Base-by-base conservation (phyloP, 2,329 filamentous ascomycete species). In the Basipetospora chlamydospora region DNA sequence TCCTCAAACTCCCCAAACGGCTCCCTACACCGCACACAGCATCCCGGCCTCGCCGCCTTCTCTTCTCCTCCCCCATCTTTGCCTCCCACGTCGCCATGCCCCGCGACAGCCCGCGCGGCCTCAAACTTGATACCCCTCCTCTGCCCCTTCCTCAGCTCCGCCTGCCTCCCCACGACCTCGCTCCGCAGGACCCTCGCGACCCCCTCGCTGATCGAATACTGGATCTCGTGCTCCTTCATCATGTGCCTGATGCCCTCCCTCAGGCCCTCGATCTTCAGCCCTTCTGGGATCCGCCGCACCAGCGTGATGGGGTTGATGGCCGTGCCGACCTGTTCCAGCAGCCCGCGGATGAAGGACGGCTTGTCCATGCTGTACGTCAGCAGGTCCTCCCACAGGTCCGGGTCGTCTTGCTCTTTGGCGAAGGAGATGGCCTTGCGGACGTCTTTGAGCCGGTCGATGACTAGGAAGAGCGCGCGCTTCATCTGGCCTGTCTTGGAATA, bases 301-400 rank as follows among this genome's bases (percentile, higher is more conserved):
- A 98, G 72, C 12, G 80, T 81, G 43, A 96, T 88, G 0, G 90
- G 90, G 49, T 96, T 79, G 49, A 98, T 90, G 2, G 85, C 76
- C 1, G 87, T 96, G 25, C 90, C 90, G 2, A 94, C 88, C 59
- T 96, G 85, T 49, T 94, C 85, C 0, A 98, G 72, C 3, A 98
- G 64, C 0, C 83, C 87, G 10, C 84, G 79, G 46, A 98, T 96
- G 59, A 98, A 98, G 28, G 75, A 75, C 1, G 90, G 90, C 51
- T 95, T 94, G 59, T 95, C 86, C 90, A 98, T 96, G 42, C 82
- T 88, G 56, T 96, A 96, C 47, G 88, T 77, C 5, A 98, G 71
- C 6, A 98, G 67, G 49, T 96, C 87, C 44, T 94, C 82, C 90
- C 90, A 98, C 0, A 98, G 67, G 47, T 95, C 87, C 0, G 79